Base-by-base conservation (phyloP, 805 yeast genomes). In the Hanseniaspora guilliermondii region DNA sequence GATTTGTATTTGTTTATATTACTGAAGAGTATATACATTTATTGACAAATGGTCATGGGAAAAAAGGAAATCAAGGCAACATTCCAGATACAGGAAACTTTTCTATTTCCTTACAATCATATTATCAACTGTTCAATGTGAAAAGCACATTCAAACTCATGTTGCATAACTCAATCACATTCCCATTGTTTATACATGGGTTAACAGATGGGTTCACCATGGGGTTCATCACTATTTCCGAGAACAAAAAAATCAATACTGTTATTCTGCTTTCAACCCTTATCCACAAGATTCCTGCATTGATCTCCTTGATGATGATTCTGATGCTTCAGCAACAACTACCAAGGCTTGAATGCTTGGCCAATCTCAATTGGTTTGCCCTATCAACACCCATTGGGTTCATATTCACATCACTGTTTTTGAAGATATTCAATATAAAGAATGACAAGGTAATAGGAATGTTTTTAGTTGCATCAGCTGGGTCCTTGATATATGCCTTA, bases 241-340 rank as follows among this genome's bases (percentile, higher is more conserved):
- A 65, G 8, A 64, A 72, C 3, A 61, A 71, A 49, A 67, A 67
- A 49, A 47, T 71, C 47, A 41, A 45, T 7, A 30, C 48, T 30
- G 63, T 78, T 22, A 74, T 81, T 49, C 70, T 79, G 25, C 55
- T 78, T n/a, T 78, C 82, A 21, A 77, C 82, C 24, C 71, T 79
- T 27, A 67, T 80, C 17, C 87, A 82, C 64, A 82, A 82, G 60
- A 63, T 82, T 8, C 87, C 87, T 0, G 80, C 86, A 0, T 73
- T 81, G 1, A 74, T 82, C 59, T 82, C 85, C 27, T 67, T 82
- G 42, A 65, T 76, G 12, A 72, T 82, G 16, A 62, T 82, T 7
- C 68, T 82, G 61, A 59, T 65, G 4, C 61, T 77, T 2, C 68
- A 67, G 53, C 73, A 73, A 49, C 69, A 71, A 6, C 58, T 75